phyloP scores from a whole-genome alignment of 495 filamentous ascomycete genomes.

The Sabuloglossum arenarium region DNA sequence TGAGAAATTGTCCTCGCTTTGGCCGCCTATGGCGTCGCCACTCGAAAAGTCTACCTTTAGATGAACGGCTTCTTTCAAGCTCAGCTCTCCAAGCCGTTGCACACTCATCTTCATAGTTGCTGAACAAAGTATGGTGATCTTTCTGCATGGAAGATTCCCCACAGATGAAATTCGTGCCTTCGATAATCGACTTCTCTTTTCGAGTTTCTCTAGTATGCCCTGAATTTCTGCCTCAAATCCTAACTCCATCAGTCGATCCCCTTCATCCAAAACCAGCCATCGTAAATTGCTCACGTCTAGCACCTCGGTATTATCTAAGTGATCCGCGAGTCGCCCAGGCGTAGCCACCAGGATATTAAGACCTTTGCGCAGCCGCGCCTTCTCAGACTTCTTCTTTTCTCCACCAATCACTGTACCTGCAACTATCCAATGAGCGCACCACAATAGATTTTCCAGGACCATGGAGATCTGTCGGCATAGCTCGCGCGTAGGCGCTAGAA shows the following conservation, averaged over 20 bases:
- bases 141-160: constrained; percentile 40
- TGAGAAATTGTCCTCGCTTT: constrained; percentile 30
- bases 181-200: constrained; percentile 5
- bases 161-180: not conserved
- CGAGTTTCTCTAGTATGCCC: constrained; percentile 60
- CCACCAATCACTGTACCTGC: constrained; percentile 83
- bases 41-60: constrained; percentile 45
- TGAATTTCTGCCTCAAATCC: constrained; percentile 82
- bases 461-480: constrained; percentile 78
- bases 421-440: constrained; percentile 77
- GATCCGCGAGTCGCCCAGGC: constrained; percentile 73
- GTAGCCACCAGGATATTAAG: constrained; percentile 91
- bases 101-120: constrained; percentile 96
- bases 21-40: constrained; percentile 24
- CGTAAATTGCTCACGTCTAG: constrained; percentile 73
- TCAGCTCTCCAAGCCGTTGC: constrained; percentile 77
- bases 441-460: constrained; percentile 62
- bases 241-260: constrained; percentile 89
- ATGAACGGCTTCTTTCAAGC: constrained; percentile 77
- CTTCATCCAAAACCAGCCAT: constrained; percentile 90
- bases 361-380: constrained; percentile 77
- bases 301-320: constrained; percentile 75
- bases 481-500: constrained; percentile 82
- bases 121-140: constrained; percentile 83
- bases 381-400: constrained; percentile 94